These are phyloP conservation scores for Hymenochaete sp. DNA, from an alignment of 1,284 basidiomycete genomes.

Conservation along the genomic window DNA sequence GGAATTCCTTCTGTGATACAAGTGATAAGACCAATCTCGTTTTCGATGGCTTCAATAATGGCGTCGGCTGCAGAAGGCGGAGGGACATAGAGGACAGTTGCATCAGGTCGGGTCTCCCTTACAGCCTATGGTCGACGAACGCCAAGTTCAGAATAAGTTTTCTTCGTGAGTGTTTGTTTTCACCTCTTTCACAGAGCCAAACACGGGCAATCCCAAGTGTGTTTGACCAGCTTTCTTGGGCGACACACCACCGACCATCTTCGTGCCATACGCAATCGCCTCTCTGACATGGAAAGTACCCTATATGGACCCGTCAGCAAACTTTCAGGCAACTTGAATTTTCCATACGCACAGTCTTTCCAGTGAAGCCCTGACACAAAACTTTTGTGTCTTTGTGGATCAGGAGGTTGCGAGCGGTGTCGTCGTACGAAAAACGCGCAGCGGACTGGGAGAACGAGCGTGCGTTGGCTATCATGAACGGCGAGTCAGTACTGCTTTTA, in stretches of 20 bases:
- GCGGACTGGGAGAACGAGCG: slow-evolving; percentile 74
- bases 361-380: slow-evolving; percentile 89
- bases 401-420: slow-evolving; percentile 86
- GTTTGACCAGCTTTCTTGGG: slow-evolving; percentile 96
- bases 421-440: slow-evolving; percentile 68
- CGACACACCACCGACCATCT: slow-evolving; percentile 96
- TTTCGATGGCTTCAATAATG: slow-evolving; percentile 95
- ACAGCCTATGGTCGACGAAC: slow-evolving; percentile 58
- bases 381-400: slow-evolving; percentile 95
- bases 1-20: slow-evolving; percentile 98
- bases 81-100: slow-evolving; percentile 92
- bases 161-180: slow-evolving; percentile 16
- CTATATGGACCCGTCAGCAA: slow-evolving; percentile 34
- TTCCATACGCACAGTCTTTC: slow-evolving; percentile 75
- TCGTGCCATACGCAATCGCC: slow-evolving; percentile 91
- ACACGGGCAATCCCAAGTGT: slow-evolving; percentile 94
- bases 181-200: slow-evolving; percentile 88
- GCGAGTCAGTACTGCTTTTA: slow-evolving; percentile 29
- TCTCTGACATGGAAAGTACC: slow-evolving; percentile 97
- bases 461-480: slow-evolving; percentile 33
- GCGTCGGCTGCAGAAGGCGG: slow-evolving; percentile 90
- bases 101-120: slow-evolving; percentile 76
- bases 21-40: slow-evolving; percentile 93
- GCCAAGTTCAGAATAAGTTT: background rate
- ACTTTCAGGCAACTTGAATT: background rate